Conservation (phyloP, 345 rosid species). For the Hibiscus trionum region DNA sequence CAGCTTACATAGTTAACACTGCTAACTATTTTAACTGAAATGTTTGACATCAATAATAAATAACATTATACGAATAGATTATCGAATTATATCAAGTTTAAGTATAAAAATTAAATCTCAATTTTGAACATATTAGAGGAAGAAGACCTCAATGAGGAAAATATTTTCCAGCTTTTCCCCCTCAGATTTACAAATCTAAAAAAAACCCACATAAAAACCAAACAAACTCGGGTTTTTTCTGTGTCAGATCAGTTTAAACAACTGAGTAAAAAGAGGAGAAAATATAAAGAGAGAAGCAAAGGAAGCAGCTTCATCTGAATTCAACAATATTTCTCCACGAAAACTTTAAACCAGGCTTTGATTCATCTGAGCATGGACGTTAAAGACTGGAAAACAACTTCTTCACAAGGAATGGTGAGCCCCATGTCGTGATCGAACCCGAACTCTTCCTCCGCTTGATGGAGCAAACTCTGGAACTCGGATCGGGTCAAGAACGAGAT, state of each 20-base stretch:
- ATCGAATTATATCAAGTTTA: too few species aligned
- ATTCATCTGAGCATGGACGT: background rate
- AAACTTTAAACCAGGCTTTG: background rate
- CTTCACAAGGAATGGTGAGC: background rate
- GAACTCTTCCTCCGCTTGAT: background rate
- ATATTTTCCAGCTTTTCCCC: too few species aligned
- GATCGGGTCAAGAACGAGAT: background rate
- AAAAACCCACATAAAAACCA: background rate
- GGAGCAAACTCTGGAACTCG: background rate
- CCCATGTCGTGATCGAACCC: background rate
- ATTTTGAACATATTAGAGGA: too few species aligned
- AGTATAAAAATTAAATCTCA: too few species aligned
- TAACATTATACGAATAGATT: too few species aligned
- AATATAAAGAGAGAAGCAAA: background rate
- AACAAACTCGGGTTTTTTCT: background rate
- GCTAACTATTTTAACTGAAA: too few species aligned
- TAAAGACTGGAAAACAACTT: background rate
- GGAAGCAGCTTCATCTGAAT: background rate
- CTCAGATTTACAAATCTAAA: background rate
- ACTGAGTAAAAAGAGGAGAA: background rate
- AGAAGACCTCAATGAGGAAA: too few species aligned
- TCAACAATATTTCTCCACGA: background rate
- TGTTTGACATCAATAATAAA: too few species aligned
- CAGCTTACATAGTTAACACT: too few species aligned
- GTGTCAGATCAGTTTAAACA: background rate